Evolutionary conservation across 2,329 filamentous ascomycete genomes (phyloP).

Genomic region (Aspergillus thermomutatus): DNA sequence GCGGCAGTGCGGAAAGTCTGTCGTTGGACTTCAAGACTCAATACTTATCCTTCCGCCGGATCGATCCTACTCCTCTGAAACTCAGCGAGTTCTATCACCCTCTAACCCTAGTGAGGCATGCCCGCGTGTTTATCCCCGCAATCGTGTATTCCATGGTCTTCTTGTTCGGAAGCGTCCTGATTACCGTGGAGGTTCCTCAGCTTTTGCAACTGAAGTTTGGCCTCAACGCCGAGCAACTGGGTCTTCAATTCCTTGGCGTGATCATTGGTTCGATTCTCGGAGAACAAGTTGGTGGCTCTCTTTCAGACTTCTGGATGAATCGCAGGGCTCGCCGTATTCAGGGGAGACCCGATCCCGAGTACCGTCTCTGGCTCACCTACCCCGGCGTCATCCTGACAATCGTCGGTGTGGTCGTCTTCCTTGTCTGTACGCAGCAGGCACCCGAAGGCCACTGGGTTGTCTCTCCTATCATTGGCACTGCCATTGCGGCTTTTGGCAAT

Average conservation of each 20-base stretch:
- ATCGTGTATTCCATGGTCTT: constrained; percentile 58
- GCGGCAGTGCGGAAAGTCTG: constrained; percentile 25
- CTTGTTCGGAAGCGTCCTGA: constrained; percentile 52
- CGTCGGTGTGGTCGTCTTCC: constrained; percentile 55
- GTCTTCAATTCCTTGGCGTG: constrained; percentile 57
- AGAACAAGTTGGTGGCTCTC: constrained; percentile 56
- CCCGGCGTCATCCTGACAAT: constrained; percentile 52
- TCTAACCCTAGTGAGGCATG: constrained; percentile 44
- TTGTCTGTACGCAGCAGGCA: constrained; percentile 49
- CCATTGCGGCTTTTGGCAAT: constrained; percentile 54
- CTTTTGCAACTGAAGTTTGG: constrained; percentile 55
- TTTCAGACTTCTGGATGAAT: constrained; percentile 60
- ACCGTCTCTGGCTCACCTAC: constrained; percentile 58
- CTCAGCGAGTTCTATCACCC: constrained; percentile 52
- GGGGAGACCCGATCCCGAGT: constrained; percentile 49
- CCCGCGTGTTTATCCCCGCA: constrained; percentile 52
- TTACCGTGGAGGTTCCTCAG: constrained; percentile 59
- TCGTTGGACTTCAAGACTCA: constrained; percentile 39
- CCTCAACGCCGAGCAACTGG: constrained; percentile 57
- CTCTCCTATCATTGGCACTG: constrained; percentile 55
- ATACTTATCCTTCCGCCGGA: constrained; percentile 47
- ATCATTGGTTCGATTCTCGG: constrained; percentile 59
- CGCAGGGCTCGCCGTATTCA: constrained; percentile 26
- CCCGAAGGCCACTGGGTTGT: constrained; percentile 52
- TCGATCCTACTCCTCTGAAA: constrained; percentile 52